Conservation (phyloP, 2,329 filamentous ascomycete species). For the Sclerotinia glacialis region DNA sequence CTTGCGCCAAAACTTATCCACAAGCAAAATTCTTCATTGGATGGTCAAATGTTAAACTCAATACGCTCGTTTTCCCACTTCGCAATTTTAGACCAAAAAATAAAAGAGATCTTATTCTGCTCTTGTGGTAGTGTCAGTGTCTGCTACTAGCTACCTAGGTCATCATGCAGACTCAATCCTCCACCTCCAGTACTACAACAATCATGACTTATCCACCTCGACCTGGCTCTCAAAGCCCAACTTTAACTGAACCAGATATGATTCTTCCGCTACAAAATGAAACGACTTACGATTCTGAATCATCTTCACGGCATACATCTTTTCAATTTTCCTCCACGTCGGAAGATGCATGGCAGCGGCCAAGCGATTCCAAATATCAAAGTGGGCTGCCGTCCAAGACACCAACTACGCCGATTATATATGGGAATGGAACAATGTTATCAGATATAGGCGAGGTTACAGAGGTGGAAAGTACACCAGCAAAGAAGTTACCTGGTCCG, state of each 20-base stretch:
- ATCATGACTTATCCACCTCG: constrained; percentile 46
- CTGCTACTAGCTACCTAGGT: constrained; percentile 27
- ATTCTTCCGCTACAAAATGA: constrained; percentile 75
- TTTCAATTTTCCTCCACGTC: constrained; percentile 38
- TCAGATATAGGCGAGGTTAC: constrained; percentile 62
- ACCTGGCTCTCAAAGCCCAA: constrained; percentile 80
- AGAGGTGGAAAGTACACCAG: constrained; percentile 50
- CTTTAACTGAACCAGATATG: constrained; percentile 91
- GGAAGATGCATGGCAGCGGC: constrained; percentile 40
- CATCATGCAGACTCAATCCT: constrained; percentile 35
- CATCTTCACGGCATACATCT: constrained; percentile 46
- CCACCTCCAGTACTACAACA: constrained; percentile 30
- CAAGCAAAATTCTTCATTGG: constrained; percentile 6
- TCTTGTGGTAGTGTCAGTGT: not conserved
- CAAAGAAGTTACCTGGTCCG: constrained; percentile 38
- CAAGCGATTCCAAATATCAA: constrained; percentile 34
- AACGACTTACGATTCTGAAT: constrained; percentile 48
- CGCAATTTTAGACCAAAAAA: not conserved
- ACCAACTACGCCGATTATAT: constrained; percentile 63
- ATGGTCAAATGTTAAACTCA: not conserved
- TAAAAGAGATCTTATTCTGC: not conserved
- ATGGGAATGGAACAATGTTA: constrained; percentile 67
- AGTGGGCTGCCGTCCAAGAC: constrained; percentile 44
- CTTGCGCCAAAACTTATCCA: not conserved
- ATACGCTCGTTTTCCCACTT: not conserved